Evolutionary conservation across 2,329 filamentous ascomycete species (phyloP), one percentile per base, ranked within the genome.

Genomic region (Diaporthe capsici): DNA sequence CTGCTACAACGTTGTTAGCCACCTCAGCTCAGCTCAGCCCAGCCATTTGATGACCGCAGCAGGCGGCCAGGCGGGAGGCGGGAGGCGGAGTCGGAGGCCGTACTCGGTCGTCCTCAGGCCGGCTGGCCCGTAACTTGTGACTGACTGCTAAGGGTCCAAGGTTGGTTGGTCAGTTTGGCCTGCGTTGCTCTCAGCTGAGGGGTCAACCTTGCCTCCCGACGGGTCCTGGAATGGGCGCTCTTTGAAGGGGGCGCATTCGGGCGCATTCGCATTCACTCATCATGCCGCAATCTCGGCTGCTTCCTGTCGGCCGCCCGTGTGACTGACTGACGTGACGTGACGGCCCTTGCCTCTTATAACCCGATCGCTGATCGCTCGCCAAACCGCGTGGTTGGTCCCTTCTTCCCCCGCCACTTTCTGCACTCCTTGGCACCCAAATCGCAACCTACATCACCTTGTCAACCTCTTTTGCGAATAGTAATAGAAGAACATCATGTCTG

Each of bases 401-500:
- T 49, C n/a, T 42, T 39, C 15, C 31, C 31, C 34, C 28, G 22
- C 49, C 65, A 12, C 15, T 8, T 68, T 68, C 31, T 15, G 65
- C 49, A 55, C 34, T 42, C 47, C 63, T 67, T n/a, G 44, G 63
- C 63, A 37, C 47, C 63, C 20, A 37, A 31, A 67, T 37, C 44
- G 28, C 44, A 49, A 13, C 22, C 42, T 15, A 39, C 31, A 68
- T 25, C 47, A 68, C 44, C 31, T 53, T 20, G 20, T 28, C 65
- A 28, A 42, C 31, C 49, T 70, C 34, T 28, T n/a, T 60, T 39
- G 34, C 34, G 51, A 47, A 37, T 13, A 28, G 39, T 15, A 42
- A 28, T 39, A 34, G 20, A 31, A 55, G 13, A 37, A 25, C 15
- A 79, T 77, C 78, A 79, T 78, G 74, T 80, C 78, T 70, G 78